Base-by-base conservation (phyloP, 345 rosid species). In the Salix arbutifolia region DNA sequence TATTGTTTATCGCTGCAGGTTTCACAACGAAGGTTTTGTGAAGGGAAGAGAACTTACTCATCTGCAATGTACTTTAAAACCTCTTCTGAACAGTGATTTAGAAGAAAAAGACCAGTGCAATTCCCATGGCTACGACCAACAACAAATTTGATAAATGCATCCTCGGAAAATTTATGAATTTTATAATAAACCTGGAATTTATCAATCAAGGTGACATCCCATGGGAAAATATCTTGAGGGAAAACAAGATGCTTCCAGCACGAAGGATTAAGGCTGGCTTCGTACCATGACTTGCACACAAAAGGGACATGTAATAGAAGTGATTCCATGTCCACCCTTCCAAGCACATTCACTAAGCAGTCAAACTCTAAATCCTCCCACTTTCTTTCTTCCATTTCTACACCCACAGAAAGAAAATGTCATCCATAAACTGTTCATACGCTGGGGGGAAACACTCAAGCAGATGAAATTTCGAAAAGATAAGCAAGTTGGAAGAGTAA, bases 271-370 rank as follows among this genome's bases (percentile, higher is more conserved):
- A 23, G 67, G 67, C 58, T 58, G 2, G 73, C 79, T 58, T 60
- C 30, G 60, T 58, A 26, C 79, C 79, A 69, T 26, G 69, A 76
- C 68, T 61, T 76, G 68, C 69, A 76, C 19, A 76, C 79, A 4
- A 76, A 58, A 23, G 79, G 74, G 14, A 76, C 74, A 69, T 69
- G 25, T 17, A 76, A n/a, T 6, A 76, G 38, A 26, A 76, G 38
- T 26, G 79, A 76, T 42, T 58, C 58, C 42, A 69, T 38, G 11
- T 44, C 79, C 1, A 76, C 58, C 30, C 69, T 56, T 70, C 38
- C 58, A 4, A 76, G 40, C 25, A 56, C 58, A 69, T 69, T 76
- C 73, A 56, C 28, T 5, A 76, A 69, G 42, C 79, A 60, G 28
- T 60, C 35, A 33, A 68, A 17, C 30, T 69, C 73, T 26, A 76